Conservation (phyloP, 208 protist species). For the Acanthamoeba healyi region DNA sequence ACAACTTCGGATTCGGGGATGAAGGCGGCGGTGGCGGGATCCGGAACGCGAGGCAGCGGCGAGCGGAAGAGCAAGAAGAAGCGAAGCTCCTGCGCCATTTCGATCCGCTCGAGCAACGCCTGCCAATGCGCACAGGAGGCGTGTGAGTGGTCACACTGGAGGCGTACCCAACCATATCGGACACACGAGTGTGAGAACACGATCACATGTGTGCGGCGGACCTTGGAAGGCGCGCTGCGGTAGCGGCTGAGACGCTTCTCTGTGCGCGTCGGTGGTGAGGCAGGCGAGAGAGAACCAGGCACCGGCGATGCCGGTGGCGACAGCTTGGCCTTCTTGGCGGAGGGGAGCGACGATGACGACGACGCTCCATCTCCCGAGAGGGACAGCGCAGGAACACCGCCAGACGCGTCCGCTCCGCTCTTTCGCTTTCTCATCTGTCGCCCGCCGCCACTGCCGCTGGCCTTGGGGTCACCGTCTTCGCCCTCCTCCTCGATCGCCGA, state of each 20-base stretch:
- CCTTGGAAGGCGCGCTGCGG: conserved; percentile 39
- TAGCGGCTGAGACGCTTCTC: conserved; percentile 65
- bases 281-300: background rate
- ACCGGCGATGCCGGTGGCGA: background rate
- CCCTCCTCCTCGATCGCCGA: conserved; percentile 40
- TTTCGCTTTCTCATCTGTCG: background rate
- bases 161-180: background rate
- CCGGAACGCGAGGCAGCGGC: background rate
- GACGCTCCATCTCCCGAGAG: background rate
- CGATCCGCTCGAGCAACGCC: conserved; percentile 57
- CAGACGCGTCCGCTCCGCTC: background rate
- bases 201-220: background rate
- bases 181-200: background rate
- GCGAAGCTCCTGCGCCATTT: conserved; percentile 40
- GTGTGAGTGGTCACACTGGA: background rate
- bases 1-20: background rate
- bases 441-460: background rate
- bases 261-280: background rate
- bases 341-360: background rate
- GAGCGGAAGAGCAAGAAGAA: conserved; percentile 46
- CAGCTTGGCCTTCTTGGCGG: background rate
- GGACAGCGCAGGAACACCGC: background rate
- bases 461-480: background rate
- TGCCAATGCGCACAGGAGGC: background rate
- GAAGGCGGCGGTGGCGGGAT: background rate